Evolutionary conservation across 2,329 filamentous ascomycete species (phyloP).

Genomic region (Fusarium irregulare): DNA sequence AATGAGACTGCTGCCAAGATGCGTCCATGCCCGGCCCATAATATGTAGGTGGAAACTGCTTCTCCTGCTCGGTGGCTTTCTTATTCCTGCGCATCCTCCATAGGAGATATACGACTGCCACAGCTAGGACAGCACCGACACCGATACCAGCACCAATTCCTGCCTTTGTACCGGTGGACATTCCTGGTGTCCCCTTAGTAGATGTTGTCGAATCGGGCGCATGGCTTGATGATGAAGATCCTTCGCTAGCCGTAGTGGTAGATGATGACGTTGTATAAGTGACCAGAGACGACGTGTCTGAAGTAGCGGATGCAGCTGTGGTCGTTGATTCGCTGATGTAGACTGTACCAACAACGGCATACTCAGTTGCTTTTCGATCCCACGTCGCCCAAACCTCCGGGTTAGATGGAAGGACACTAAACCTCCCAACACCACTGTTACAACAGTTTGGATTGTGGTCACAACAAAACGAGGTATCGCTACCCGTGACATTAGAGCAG

Average conservation of each 20-base stretch:
- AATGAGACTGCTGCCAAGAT: slow-evolving; percentile 20
- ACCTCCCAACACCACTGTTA: slow-evolving; percentile 43
- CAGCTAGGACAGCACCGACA: slow-evolving; percentile 4
- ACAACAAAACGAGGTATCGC: slow-evolving; percentile 43
- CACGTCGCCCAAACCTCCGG: slow-evolving; percentile 40
- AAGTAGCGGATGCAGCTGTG: neutral
- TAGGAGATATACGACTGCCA: slow-evolving; percentile 14
- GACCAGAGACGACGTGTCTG: neutral
- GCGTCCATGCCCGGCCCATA: neutral
- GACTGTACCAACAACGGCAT: slow-evolving; percentile 33
- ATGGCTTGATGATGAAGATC: neutral
- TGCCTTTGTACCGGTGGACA: slow-evolving; percentile 17
- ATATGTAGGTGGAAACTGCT: neutral
- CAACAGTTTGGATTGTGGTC: slow-evolving; percentile 41
- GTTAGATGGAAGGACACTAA: slow-evolving; percentile 39
- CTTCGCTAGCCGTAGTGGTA: neutral
- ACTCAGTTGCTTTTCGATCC: slow-evolving; percentile 27
- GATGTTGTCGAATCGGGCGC: neutral
- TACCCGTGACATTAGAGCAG: slow-evolving; percentile 42
- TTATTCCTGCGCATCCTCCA: slow-evolving; percentile 29
- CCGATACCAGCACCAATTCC: slow-evolving; percentile 28
- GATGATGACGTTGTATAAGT: neutral
- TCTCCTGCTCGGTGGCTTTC: neutral
- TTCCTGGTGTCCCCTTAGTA: neutral
- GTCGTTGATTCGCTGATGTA: slow-evolving; percentile 7